Conservation (phyloP, 495 filamentous ascomycete species). For the Penicillium cataractarum region DNA sequence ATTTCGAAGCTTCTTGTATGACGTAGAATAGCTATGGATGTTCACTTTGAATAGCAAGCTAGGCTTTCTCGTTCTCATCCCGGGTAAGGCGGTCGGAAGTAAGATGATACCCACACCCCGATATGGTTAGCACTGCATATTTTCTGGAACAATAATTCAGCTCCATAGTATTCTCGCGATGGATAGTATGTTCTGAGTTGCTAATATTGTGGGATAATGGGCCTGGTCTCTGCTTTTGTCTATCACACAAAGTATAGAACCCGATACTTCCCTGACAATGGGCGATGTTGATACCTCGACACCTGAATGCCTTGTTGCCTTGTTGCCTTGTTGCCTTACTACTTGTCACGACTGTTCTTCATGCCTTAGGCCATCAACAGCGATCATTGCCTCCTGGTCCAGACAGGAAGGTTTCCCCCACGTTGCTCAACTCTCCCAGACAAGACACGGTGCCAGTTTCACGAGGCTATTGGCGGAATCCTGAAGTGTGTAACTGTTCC, state of each 20-base stretch:
- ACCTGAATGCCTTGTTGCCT: background rate
- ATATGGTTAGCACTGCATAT: background rate
- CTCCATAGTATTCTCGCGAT: too few species aligned
- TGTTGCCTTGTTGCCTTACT: background rate
- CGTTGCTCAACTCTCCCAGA: background rate
- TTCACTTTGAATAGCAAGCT: too few species aligned
- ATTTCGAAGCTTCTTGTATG: background rate
- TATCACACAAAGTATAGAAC: too few species aligned
- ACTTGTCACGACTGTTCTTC: too few species aligned
- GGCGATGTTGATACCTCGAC: background rate
- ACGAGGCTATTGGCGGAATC: slow-evolving; percentile 13
- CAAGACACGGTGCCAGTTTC: background rate
- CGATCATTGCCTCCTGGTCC: background rate
- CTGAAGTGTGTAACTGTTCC: slow-evolving; percentile 13
- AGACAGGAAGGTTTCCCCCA: background rate
- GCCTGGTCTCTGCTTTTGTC: too few species aligned
- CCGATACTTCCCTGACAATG: too few species aligned
- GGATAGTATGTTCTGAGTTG: too few species aligned
- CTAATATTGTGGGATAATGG: too few species aligned
- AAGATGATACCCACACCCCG: background rate
- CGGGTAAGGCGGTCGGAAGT: background rate
- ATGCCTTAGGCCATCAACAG: background rate
- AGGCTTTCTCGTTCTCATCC: background rate
- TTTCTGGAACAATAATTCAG: too few species aligned
- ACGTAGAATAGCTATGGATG: background rate